A percentile compares a stretch with the other conserved stretches of the same genome.
phyloP scores from a whole-genome alignment of 176 grass and related monocot species.

The Olyra latifolia region DNA sequence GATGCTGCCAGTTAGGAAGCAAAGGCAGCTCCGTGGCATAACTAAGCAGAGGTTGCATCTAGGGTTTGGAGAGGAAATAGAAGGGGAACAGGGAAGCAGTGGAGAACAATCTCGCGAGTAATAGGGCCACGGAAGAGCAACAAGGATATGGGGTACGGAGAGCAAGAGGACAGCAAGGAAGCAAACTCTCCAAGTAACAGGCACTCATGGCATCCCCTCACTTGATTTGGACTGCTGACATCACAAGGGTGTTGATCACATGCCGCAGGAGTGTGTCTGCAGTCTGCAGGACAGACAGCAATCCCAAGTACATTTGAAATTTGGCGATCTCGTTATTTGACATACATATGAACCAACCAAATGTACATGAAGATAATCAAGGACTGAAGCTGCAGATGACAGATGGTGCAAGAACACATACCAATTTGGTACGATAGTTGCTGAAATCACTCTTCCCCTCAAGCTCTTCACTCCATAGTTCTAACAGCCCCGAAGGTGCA shows the following conservation, averaged over 20 bases:
- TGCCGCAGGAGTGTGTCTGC: background rate
- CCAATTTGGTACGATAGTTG: slow-evolving; percentile 86
- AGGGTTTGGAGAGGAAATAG: slow-evolving; percentile 2
- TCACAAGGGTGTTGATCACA: background rate
- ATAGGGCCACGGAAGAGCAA: background rate
- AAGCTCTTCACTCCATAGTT: slow-evolving; percentile 91
- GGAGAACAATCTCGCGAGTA: background rate
- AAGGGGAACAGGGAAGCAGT: background rate
- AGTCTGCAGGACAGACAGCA: background rate
- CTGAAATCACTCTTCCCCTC: slow-evolving; percentile 84
- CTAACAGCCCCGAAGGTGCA: slow-evolving; percentile 55
- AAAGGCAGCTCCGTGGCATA: background rate
- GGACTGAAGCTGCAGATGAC: background rate
- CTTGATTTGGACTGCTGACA: background rate
- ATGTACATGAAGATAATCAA: slow-evolving; percentile 11
- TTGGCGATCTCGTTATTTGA: background rate
- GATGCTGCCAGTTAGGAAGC: background rate
- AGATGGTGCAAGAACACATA: slow-evolving; percentile 32
- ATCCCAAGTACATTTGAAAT: background rate
- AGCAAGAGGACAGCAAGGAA: background rate
- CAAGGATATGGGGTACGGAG: background rate
- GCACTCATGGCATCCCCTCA: background rate
- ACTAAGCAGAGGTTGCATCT: background rate
- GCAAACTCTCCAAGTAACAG: background rate
- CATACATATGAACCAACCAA: slow-evolving; percentile 16